phyloP scores from a whole-genome alignment of 768 basidiomycete species.

The Lactifluus pinguis region DNA sequence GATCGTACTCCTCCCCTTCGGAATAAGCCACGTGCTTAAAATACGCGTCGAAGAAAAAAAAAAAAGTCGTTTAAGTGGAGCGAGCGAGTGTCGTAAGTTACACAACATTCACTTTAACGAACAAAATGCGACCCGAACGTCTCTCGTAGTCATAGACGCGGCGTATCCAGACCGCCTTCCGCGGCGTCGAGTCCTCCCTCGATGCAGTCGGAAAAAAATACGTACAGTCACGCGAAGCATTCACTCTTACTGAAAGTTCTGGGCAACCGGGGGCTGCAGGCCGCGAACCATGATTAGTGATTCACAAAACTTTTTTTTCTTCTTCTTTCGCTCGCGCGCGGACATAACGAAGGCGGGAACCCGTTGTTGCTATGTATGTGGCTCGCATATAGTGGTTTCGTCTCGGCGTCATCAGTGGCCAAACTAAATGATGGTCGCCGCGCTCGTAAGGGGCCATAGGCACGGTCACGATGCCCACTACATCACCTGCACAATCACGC shows the following conservation, averaged over 20 bases:
- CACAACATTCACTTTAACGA: neutral
- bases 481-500: conserved; percentile 12
- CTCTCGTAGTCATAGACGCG: neutral
- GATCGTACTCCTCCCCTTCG: neutral
- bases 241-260: neutral
- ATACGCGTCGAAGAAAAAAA: too few relatives aligned
- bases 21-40: neutral
- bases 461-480: neutral
- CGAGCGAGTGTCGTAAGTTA: neutral
- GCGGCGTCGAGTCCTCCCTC: conserved; percentile 2
- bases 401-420: neutral
- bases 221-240: neutral
- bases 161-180: conserved; percentile 8
- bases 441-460: neutral
- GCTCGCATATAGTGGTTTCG: neutral
- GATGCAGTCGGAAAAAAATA: neutral
- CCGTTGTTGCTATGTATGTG: neutral
- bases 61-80: neutral
- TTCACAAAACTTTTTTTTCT: neutral
- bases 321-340: neutral
- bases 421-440: neutral
- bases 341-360: neutral
- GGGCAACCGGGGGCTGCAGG: neutral
- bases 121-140: neutral
- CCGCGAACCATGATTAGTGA: neutral